Conservation (phyloP, 768 basidiomycete genomes). For the Calocybe indica region DNA sequence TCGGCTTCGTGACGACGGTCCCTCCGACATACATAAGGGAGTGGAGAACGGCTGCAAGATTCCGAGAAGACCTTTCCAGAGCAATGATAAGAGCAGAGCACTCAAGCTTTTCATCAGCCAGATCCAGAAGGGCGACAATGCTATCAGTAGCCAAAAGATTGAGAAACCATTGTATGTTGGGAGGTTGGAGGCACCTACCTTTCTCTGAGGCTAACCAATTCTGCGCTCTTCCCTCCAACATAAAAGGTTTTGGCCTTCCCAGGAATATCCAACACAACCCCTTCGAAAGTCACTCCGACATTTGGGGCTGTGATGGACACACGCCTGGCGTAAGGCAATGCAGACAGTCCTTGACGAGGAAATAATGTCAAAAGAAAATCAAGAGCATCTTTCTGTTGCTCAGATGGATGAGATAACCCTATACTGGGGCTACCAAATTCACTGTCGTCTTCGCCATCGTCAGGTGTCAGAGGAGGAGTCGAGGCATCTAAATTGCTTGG, state of each 20-base stretch:
- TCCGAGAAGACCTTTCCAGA: conserved; percentile 66
- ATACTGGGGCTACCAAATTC: conserved; percentile 33
- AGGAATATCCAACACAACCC: conserved; percentile 71
- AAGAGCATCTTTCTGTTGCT: conserved; percentile 58
- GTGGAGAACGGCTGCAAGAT: conserved; percentile 72
- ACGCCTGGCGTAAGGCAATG: conserved; percentile 68
- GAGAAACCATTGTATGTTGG: neutral
- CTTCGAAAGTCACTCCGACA: conserved; percentile 67
- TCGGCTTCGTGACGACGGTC: conserved; percentile 75
- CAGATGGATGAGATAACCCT: conserved; percentile 24
- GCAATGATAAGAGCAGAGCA: conserved; percentile 78
- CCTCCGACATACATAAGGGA: conserved; percentile 93
- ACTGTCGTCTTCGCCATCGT: conserved; percentile 40
- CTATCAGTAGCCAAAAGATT: conserved; percentile 26
- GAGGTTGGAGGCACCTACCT: conserved; percentile 41
- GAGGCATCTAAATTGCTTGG: conserved; percentile 35
- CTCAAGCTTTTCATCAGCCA: conserved; percentile 78
- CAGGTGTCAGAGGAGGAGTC: conserved; percentile 80
- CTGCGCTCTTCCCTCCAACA: conserved; percentile 79
- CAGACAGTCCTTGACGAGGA: conserved; percentile 61
- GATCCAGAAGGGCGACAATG: conserved; percentile 81
- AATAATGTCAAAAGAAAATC: conserved; percentile 78
- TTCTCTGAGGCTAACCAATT: conserved; percentile 74
- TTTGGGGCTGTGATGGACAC: conserved; percentile 68
- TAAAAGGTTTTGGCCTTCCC: conserved; percentile 72